Base-by-base conservation (phyloP, 2,329 filamentous ascomycete genomes). In the Coniochaeta sp. region DNA sequence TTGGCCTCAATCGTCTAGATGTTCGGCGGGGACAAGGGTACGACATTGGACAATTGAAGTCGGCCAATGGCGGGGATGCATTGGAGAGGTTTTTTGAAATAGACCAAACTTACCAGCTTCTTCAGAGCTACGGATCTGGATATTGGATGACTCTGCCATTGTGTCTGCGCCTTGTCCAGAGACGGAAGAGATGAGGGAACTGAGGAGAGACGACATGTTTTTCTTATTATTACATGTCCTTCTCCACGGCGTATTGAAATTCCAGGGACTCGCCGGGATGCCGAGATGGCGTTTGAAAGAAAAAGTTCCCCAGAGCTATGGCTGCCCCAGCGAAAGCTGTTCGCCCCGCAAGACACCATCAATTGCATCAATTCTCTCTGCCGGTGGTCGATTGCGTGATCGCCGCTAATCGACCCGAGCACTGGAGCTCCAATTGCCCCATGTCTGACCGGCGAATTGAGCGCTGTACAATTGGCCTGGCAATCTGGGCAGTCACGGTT, bases 61-160 rank as follows among this genome's bases (percentile, higher is more conserved):
- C 30, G 30, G 54, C 34, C 54, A 56, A 34, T 56, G 16, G 54
- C 28, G 30, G 54, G 54, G 34, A n/a, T 22, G 54, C 30, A 38
- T 38, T 38, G 3, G 17, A 34, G 28, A 3, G 6, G 26, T 14
- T n/a, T n/a, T n/a, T n/a, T 32, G 5, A 19, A 24, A 38, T 30
- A 26, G 54, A 56, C 6, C 9, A 26, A 42, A 82, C 82, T 70
- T 79, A 87, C 84, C 83, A 65, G 84, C 84, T 79, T 87, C 84
- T 76, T 84, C 81, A 71, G 84, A 80, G 74, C 82, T 85, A 70
- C 79, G 79, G 71, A 86, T 79, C 75, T 54, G 42, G 30, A 22
- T 38, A 72, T 58, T 71, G 66, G 60, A 22, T 24, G 42, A 67
- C 4, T 72, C 68, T 67, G 55, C 55, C 66, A 67, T 67, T 52